A percentile compares a stretch with the other conserved stretches of the same genome.
Evolutionary conservation across 306 rosid species (phyloP).

Genomic region (Rosa lucieae): DNA sequence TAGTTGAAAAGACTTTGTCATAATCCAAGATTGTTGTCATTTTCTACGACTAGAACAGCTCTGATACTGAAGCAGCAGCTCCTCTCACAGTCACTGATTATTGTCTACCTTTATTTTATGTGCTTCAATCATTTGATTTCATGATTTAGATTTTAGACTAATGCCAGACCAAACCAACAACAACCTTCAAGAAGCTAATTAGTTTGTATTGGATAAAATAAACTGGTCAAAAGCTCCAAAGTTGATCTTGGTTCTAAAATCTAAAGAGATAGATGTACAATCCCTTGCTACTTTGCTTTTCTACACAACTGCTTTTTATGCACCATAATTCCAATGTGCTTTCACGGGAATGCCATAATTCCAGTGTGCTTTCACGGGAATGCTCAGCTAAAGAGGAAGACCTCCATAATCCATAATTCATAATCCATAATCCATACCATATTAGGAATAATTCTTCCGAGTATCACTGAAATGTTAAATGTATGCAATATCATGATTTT

Average conservation of each 20-base stretch:
- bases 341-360: not conserved
- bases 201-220: not conserved
- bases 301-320: not conserved
- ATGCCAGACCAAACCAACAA: not conserved
- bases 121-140: not conserved
- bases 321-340: not conserved
- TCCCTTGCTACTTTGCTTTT: slow-evolving; percentile 4
- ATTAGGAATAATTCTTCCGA: not conserved
- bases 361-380: not conserved
- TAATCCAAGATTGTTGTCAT: slow-evolving; percentile 10
- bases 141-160: not conserved
- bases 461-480: not conserved
- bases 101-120: not conserved
- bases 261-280: not conserved
- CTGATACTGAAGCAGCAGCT: slow-evolving; percentile 4
- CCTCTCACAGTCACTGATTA: not conserved
- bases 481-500: not conserved
- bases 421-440: not conserved
- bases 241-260: not conserved
- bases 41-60: not conserved
- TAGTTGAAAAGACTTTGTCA: not conserved
- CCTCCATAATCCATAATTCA: not conserved
- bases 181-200: not conserved
- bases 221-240: not conserved
- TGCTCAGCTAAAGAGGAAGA: not conserved